These are phyloP conservation scores for Eucalyptus sp. DNA, from an alignment of 345 rosid genomes.

Conservation along the genomic window DNA sequence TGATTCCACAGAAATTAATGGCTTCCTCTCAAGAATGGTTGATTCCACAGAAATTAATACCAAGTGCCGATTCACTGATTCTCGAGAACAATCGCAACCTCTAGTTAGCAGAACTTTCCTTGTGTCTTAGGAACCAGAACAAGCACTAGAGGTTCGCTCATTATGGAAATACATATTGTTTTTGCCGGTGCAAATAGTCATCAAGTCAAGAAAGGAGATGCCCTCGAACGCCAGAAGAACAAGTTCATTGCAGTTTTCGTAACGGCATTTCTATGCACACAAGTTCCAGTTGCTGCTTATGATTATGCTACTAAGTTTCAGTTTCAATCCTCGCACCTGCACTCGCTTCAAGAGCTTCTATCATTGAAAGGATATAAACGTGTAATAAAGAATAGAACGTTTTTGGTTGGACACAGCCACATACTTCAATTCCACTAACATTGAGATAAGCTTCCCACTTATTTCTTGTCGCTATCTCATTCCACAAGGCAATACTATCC, in stretches of 20 bases:
- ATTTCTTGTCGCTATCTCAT: background rate
- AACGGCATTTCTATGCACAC: background rate
- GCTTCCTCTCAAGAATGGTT: background rate
- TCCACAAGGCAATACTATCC: background rate
- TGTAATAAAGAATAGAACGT: background rate
- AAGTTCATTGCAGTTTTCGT: background rate
- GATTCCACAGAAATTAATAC: background rate
- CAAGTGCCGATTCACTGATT: background rate
- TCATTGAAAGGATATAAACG: background rate
- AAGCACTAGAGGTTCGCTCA: background rate
- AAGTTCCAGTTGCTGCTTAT: background rate
- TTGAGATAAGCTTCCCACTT: background rate
- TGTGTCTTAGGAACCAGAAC: background rate
- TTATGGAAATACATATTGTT: background rate
- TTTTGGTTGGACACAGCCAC: background rate
- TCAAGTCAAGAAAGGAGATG: background rate
- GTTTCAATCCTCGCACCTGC: background rate
- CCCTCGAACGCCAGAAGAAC: background rate
- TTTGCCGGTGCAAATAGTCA: background rate
- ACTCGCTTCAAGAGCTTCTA: background rate
- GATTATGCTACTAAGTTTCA: background rate
- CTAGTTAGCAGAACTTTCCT: background rate
- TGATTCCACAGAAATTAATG: background rate
- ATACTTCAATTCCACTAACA: background rate
- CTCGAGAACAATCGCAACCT: background rate